Conservation (phyloP, 352 stramenopile genomes). For the Saprolegnia diclina region DNA sequence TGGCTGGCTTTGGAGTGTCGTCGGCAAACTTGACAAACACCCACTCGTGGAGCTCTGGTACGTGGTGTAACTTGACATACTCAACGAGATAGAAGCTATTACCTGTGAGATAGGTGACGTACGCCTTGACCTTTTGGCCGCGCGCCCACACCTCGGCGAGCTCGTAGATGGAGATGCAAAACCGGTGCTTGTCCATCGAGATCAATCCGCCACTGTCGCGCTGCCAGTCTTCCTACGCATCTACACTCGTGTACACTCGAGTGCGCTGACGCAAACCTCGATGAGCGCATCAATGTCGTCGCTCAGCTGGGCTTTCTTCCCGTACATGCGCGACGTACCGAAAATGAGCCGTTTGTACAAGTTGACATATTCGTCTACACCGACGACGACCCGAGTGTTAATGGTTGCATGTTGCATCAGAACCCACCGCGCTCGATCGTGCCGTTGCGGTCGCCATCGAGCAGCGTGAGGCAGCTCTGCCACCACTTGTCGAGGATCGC, state of each 20-base stretch:
- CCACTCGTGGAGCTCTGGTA: slow-evolving; percentile 13
- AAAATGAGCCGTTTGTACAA: slow-evolving; percentile 26
- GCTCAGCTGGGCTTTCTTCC: slow-evolving; percentile 19
- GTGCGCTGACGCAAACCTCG: too few species aligned
- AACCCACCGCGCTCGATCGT: slow-evolving; percentile 16
- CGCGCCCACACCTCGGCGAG: slow-evolving; percentile 23
- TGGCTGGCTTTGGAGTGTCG: background rate
- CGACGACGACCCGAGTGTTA: background rate
- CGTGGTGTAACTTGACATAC: background rate
- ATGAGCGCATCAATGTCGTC: slow-evolving; percentile 25
- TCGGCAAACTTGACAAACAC: slow-evolving; percentile 24
- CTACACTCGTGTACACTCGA: too few species aligned
- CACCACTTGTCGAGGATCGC: slow-evolving; percentile 28
- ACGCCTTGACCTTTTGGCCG: slow-evolving; percentile 16
- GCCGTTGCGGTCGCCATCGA: slow-evolving; percentile 21
- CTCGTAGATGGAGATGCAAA: slow-evolving; percentile 25
- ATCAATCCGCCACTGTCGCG: slow-evolving; percentile 23
- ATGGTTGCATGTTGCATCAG: background rate
- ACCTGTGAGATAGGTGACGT: slow-evolving; percentile 22
- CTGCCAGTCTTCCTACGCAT: slow-evolving; percentile 28
- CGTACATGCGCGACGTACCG: slow-evolving; percentile 25
- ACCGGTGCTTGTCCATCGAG: slow-evolving; percentile 21
- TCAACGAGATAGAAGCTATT: too few species aligned
- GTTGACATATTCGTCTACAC: slow-evolving; percentile 26
- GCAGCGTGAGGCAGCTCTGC: slow-evolving; percentile 8